Evolutionary conservation across 73 alveolate species (phyloP), one percentile per base, ranked within the genome.

Genomic region (Paramecium sonneborni): DNA sequence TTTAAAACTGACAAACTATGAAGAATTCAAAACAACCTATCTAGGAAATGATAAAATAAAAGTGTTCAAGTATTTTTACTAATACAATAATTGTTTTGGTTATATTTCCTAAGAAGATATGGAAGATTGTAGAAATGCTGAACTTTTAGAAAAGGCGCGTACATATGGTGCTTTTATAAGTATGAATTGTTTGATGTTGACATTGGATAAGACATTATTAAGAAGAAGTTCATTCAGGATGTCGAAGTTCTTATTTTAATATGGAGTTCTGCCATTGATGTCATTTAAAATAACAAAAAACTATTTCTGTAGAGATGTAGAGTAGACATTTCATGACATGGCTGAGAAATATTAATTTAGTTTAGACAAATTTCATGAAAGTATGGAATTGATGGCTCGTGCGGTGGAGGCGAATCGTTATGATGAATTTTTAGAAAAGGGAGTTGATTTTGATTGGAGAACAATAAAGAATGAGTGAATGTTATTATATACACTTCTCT

Each of bases 1-100:
- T 62, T 62, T 62, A 62, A 62, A 62, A 62, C 84, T 62, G 20
- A 62, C 84, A 62, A 62, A 62, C 84, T 62, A 23, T 62, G 84
- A 62, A 62, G 52, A 62, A 30, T 62, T 62, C 84, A 62, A 62
- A 62, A 62, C 20, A 62, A 26, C 20, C 23, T 62, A 62, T 23
- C 39, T 62, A 23, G 84, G 24, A 30, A 30, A 62, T 62, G 84
- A 62, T 14, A 26, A 32, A 26, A 32, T 30, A 21, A 62, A 62
- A 62, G 84, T 62, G 24, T 62, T 62, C 68, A 52, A 11, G 57
- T 41, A 41, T 11, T 41, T 41, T 41, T 41, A 41, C 57, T 41
- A 41, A 41, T 41, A 41, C 57, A 41, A 41, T 11, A 41, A 41
- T 41, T 41, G 57, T 41, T 41, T 41, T 11, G 57, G 57, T 8